Base-by-base conservation (phyloP, 2,329 filamentous ascomycete species). In the Cladophialophora chaetospira region DNA sequence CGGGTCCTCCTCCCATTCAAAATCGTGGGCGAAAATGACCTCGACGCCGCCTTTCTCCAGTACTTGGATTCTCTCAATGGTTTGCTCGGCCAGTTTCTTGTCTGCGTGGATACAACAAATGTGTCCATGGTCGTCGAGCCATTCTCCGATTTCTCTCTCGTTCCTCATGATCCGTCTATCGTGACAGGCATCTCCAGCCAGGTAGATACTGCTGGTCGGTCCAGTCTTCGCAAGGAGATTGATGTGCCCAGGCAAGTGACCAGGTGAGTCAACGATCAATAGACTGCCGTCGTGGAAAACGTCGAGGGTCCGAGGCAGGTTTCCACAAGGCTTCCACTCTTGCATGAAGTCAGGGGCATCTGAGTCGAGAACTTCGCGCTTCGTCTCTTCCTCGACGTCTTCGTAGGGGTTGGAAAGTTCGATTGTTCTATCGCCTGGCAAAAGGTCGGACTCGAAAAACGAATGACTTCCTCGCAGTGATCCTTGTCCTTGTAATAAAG, bases 151-250 rank as follows among this genome's bases (percentile, higher is more conserved):
- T 3, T 64, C 56, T 13, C 55, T 63, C 58, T 71, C 68, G 2
- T 66, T 63, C 2, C 58, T 60, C 55, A 72, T 57, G 11, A 72
- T 62, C 5, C 69, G 56, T 26, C 60, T 51, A 43, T 71, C 67
- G 61, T 72, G 70, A 40, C 68, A 72, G 6, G 68, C 65, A 55
- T 72, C 69, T 15, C 69, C 70, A 3, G 65, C 69, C 10, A 73
- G 62, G 49, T 70, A 69, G 4, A 70, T 54, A 23, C 57, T 67
- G 23, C 50, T 54, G 10, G 47, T 25, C 1, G 46, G 28, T 3
- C 46, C 46, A 49, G 55, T 63, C 38, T 53, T 57, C n/a, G 57
- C 53, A 6, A 72, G 62, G 1, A 71, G 50, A 46, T 72, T 73
- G 40, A 71, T 66, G 58, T 72, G 70, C 0, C 68, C 69, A 8